Conservation (phyloP, 495 filamentous ascomycete species). For the Friedmanniomyces endolithicus region DNA sequence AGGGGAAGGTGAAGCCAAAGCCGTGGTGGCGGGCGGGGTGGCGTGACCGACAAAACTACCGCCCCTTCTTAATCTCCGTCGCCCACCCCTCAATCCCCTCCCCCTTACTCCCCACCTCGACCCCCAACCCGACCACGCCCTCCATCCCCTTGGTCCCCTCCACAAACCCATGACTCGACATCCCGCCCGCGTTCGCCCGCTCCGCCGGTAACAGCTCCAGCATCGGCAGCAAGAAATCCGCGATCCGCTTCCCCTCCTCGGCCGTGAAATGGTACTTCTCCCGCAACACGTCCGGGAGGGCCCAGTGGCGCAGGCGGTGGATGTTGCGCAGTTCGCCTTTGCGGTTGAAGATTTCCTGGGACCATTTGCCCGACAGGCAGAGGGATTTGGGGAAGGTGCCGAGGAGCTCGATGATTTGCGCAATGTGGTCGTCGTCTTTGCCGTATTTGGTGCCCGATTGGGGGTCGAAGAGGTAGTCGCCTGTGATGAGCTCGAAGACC, state of each 20-base stretch:
- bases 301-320: slow-evolving; percentile 92
- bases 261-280: slow-evolving; percentile 94
- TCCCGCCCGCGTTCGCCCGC: slow-evolving; percentile 89
- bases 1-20: too few species aligned
- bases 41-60: too few species aligned
- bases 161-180: slow-evolving; percentile 73
- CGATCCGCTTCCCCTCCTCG: slow-evolving; percentile 63
- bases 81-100: slow-evolving; percentile 97
- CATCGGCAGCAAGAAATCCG: slow-evolving; percentile 86
- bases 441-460: slow-evolving; percentile 98
- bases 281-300: slow-evolving; percentile 78
- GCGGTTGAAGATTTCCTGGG: slow-evolving; percentile 96
- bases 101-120: slow-evolving; percentile 67
- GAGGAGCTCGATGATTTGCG: slow-evolving; percentile 95
- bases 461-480: slow-evolving; percentile 97
- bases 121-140: slow-evolving; percentile 50
- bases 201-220: slow-evolving; percentile 75
- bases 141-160: slow-evolving; percentile 81
- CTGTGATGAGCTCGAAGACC: slow-evolving; percentile 96
- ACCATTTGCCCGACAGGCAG: slow-evolving; percentile 88
- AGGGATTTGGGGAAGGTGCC: slow-evolving; percentile 87
- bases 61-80: slow-evolving; percentile 64
- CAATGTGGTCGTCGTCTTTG: slow-evolving; percentile 99
- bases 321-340: slow-evolving; percentile 98
- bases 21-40: too few species aligned